Evolutionary conservation across 495 filamentous ascomycete genomes (phyloP), one percentile per base, ranked within the genome.

Genomic region (Hypoxylon crocopeplum): DNA sequence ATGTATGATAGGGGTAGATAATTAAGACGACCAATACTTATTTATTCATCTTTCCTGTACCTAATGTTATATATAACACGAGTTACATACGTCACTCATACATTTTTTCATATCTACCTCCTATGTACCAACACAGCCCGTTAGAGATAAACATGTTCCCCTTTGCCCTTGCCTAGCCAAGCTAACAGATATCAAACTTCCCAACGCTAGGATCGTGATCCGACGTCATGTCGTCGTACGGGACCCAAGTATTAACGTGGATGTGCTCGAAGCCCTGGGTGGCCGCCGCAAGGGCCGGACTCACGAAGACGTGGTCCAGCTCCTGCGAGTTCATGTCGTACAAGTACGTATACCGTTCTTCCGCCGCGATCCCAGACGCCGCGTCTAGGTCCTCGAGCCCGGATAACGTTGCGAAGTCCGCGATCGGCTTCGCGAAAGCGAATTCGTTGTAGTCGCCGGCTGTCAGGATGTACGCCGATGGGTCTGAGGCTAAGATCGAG

Each of bases 361-460:
- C 59, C 0, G 64, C 42, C 10, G 72, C 67, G 5, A 79, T 75
- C 0, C 70, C 69, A 2, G 62, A 70, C 12, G 77, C 79, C 7
- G 73, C 80, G 53, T 87, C 85, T 4, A 87, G 58, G 40, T 86
- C 82, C n/a, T 58, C 55, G 25, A 86, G 70, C 2, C 71, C 70
- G 0, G 78, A 80, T 5, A 74, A 53, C 1, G 33, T 10, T 5
- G 59, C 56, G 56, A 85, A 84, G 0, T 66, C 69, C 27, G 70
- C 57, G 62, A 86, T 63, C 0, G 84, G 83, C 65, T 64, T 30
- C 8, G 79, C 82, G 56, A 82, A 84, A 0, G 76, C 55, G 59
- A 84, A 87, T 70, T 88, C 85, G 75, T 88, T 87, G 67, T 82
- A 88, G 62, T 87, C 84, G 8, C 85, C 85, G 0, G 78, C 73